Base-by-base conservation (phyloP, 1,284 basidiomycete genomes). In the Ustilago sp. region DNA sequence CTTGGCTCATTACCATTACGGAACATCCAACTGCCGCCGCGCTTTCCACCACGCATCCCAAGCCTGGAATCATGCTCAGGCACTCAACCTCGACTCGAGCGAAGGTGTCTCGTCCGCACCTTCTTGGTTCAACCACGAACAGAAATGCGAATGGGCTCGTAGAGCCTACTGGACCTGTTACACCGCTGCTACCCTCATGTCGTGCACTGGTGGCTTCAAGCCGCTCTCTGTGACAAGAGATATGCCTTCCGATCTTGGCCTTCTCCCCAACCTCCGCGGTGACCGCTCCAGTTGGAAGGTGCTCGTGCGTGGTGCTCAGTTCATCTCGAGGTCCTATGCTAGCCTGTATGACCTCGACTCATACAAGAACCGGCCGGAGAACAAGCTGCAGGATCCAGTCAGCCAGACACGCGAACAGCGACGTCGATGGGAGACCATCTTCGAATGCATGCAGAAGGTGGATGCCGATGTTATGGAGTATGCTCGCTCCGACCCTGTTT, bases 121-220 rank as follows among this genome's bases (percentile, higher is more conserved):
- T 0, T 67, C 78, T 17, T 72, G 74, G 68, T 81, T 83, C 74
- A 78, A 73, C 43, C 63, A 68, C 39, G 74, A 70, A 31, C 74
- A 81, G 47, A 80, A 79, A 60, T 67, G 73, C 59, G 81, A 83
- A 35, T 83, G 81, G 81, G 75, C 77, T n/a, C 73, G 77, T 52
- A 51, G 81, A 28, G 75, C 73, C 7, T 81, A 79, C 68, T 81
- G 80, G 77, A 59, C 71, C 12, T 70, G 68, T 52, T 83, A 80
- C 56, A 55, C 80, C 0, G 80, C 81, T 12, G 80, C 78, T 6
- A 76, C 78, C 17, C 75, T 80, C 53, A 80, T 81, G 72, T 72
- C 80, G 31, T 69, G 70, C 56, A 81, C 80, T 6, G 81, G 81
- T 39, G 81, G 81, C 15, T 83, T 81, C 72, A 66, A 68, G 52